Evolutionary conservation across 2,329 filamentous ascomycete genomes (phyloP).

Genomic region (Proliferodiscus dingleyae): DNA sequence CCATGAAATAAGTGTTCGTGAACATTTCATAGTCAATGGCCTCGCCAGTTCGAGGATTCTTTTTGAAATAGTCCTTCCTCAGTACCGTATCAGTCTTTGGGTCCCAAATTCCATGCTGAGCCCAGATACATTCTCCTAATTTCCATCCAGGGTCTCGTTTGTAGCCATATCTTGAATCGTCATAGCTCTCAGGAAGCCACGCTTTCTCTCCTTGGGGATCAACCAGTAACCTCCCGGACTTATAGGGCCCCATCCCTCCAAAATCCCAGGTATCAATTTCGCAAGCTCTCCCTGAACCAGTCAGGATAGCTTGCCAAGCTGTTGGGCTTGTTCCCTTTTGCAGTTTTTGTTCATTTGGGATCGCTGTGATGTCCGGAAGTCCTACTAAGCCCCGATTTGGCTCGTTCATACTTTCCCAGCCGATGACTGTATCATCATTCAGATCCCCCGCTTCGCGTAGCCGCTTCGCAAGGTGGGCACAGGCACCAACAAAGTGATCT

Average conservation of each 20-base stretch:
- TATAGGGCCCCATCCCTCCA: constrained; percentile 86
- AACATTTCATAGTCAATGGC: constrained; percentile 77
- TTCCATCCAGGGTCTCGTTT: constrained; percentile 84
- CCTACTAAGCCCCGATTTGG: constrained; percentile 86
- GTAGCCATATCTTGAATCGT: constrained; percentile 87
- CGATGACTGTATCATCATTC: constrained; percentile 80
- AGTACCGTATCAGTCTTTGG: constrained; percentile 69
- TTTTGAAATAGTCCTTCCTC: constrained; percentile 82
- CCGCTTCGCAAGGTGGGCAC: constrained; percentile 72
- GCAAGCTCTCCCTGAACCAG: constrained; percentile 83
- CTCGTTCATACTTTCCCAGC: constrained; percentile 96
- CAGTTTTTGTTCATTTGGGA: constrained; percentile 82
- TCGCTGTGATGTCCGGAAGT: constrained; percentile 71
- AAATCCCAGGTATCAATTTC: constrained; percentile 93
- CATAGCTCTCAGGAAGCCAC: constrained; percentile 78
- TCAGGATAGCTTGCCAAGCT: constrained; percentile 88
- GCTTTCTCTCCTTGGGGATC: constrained; percentile 82
- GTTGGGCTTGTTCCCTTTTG: constrained; percentile 93
- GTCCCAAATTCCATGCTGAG: constrained; percentile 95
- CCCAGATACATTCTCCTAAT: constrained; percentile 93
- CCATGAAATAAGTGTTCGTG: constrained; percentile 87
- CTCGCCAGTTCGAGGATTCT: constrained; percentile 68
- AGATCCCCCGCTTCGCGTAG: constrained; percentile 89
- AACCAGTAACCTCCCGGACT: constrained; percentile 74
- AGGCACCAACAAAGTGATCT: constrained; percentile 76